phyloP scores from a whole-genome alignment of 345 rosid genomes.

The Aquilaria yunnanensis region DNA sequence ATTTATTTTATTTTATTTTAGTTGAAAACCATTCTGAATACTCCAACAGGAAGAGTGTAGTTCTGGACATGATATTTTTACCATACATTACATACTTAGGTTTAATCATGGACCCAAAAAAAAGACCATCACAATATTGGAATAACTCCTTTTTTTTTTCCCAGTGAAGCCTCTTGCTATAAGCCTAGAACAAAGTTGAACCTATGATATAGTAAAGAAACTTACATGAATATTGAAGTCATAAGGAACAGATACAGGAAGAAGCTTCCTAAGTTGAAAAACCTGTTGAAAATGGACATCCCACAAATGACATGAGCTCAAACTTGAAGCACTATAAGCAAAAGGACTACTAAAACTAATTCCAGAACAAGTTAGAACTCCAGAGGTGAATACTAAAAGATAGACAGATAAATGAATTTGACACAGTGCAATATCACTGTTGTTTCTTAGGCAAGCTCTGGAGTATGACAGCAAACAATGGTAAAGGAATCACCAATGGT shows the following conservation, averaged over 20 bases:
- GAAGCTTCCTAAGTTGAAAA: slow-evolving; percentile 87
- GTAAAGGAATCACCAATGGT: not conserved
- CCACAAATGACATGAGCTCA: not conserved
- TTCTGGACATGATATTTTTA: too few species aligned
- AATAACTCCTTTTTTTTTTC: too few species aligned
- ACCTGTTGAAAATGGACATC: slow-evolving; percentile 36
- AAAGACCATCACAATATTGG: too few species aligned
- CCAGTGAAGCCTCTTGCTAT: too few species aligned
- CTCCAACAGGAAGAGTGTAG: too few species aligned
- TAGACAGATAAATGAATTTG: not conserved
- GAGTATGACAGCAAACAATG: slow-evolving; percentile 1
- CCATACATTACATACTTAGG: too few species aligned
- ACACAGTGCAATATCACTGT: slow-evolving; percentile 3
- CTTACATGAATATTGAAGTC: slow-evolving; percentile 95
- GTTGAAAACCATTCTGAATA: too few species aligned
- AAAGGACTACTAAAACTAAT: slow-evolving; percentile 6
- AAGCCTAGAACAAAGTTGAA: too few species aligned
- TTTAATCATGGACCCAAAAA: too few species aligned
- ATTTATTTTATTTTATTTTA: too few species aligned
- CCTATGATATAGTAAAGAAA: not conserved
- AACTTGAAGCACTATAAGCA: not conserved
- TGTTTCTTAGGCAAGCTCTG: too few species aligned
- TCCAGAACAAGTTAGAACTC: not conserved
- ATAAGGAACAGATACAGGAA: slow-evolving; percentile 55
- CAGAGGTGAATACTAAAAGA: not conserved